Conservation (phyloP, 805 yeast species). For the Tetrapisispora nanseiensis region DNA sequence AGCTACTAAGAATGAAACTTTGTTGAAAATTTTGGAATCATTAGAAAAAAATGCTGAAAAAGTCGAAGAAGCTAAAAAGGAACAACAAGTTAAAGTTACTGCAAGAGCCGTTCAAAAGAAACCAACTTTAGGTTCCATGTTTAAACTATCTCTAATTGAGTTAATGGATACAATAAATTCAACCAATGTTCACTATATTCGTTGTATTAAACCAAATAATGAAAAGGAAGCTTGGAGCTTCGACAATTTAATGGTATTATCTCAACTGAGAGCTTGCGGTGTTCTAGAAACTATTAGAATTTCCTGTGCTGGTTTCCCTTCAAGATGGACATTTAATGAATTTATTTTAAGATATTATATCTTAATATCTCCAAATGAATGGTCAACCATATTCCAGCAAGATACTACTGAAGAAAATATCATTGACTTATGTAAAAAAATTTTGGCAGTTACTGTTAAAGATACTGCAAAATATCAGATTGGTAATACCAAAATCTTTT, state of each 20-base stretch:
- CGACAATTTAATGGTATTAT: slow-evolving; percentile 87
- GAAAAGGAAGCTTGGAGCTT: slow-evolving; percentile 92
- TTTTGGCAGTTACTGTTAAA: slow-evolving; percentile 54
- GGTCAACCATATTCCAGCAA: slow-evolving; percentile 47
- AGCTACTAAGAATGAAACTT: slow-evolving; percentile 54
- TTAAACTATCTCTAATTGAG: slow-evolving; percentile 84
- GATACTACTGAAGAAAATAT: slow-evolving; percentile 46
- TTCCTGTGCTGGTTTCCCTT: slow-evolving; percentile 96
- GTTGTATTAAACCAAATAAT: slow-evolving; percentile 96
- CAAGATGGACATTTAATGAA: slow-evolving; percentile 90
- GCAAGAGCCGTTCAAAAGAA: slow-evolving; percentile 49
- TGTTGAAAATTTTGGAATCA: slow-evolving; percentile 53
- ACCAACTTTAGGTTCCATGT: slow-evolving; percentile 91
- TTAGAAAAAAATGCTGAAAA: slow-evolving; percentile 47
- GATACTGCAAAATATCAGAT: slow-evolving; percentile 68
- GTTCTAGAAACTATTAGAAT: slow-evolving; percentile 92
- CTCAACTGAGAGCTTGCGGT: slow-evolving; percentile 97
- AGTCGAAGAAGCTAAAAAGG: slow-evolving; percentile 31
- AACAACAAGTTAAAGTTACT: slow-evolving; percentile 34
- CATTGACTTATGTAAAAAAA: slow-evolving; percentile 54
- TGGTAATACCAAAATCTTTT: slow-evolving; percentile 89
- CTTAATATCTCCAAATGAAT: slow-evolving; percentile 59
- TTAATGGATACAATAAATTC: slow-evolving; percentile 88
- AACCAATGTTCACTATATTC: slow-evolving; percentile 91
- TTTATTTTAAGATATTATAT: slow-evolving; percentile 85